Percentiles rank a stretch among this genome's conserved stretches.
These are phyloP conservation scores for Geotrichum carabidarum DNA, from an alignment of 1,139 yeast species.

Conservation along the genomic window DNA sequence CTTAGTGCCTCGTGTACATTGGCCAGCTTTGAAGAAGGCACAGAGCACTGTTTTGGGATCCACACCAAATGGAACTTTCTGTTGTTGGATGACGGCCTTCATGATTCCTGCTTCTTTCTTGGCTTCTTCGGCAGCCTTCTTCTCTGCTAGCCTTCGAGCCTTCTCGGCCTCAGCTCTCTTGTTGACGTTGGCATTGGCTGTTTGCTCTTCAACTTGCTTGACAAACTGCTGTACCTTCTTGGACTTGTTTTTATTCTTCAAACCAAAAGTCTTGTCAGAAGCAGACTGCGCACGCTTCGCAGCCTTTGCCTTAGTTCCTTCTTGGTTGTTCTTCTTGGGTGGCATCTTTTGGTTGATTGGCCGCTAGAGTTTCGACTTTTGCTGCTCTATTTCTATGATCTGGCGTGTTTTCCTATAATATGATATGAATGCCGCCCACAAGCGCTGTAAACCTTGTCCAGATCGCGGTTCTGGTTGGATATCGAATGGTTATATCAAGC, in stretches of 20 bases:
- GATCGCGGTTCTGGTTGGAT: too few relatives aligned
- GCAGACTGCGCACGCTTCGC: conserved; percentile 63
- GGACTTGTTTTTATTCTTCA: conserved; percentile 76
- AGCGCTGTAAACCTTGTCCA: too few relatives aligned
- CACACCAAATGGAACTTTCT: conserved; percentile 93
- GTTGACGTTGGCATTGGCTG: conserved; percentile 47
- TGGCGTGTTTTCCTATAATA: too few relatives aligned
- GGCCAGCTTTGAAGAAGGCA: conserved; percentile 83
- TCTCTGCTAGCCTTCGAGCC: conserved; percentile 73
- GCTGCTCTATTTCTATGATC: neutral
- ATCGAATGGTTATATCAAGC: too few relatives aligned
- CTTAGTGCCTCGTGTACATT: conserved; percentile 81
- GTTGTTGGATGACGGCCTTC: conserved; percentile 60
- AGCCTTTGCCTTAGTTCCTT: conserved; percentile 55
- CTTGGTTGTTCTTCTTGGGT: conserved; percentile 67
- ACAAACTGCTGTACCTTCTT: conserved; percentile 85
- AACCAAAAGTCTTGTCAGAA: conserved; percentile 90
- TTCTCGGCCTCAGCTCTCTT: conserved; percentile 74
- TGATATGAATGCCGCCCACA: too few relatives aligned
- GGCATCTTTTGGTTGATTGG: conserved; percentile 22
- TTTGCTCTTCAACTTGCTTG: conserved; percentile 67
- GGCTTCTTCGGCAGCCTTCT: conserved; percentile 85
- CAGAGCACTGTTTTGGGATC: conserved; percentile 94
- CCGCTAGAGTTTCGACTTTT: neutral
- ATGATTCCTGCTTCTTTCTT: conserved; percentile 79